Evolutionary conservation across 495 filamentous ascomycete species (phyloP).

Genomic region (Aspergillus sclerotioniger): DNA sequence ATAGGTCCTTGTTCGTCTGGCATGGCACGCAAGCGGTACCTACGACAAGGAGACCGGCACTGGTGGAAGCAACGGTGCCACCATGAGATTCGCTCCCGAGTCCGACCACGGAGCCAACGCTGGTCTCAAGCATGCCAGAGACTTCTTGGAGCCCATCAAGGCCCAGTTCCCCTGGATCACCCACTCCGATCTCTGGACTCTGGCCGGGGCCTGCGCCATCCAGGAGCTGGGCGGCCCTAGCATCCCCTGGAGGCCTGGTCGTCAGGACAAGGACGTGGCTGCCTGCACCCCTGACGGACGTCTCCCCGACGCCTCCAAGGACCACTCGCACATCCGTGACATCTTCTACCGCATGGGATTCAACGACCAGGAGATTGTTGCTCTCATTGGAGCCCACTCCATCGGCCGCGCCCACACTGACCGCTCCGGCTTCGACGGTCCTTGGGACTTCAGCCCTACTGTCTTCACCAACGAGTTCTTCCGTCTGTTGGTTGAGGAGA

Average conservation of each 20-base stretch:
- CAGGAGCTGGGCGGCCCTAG: conserved; percentile 92
- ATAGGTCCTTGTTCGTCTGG: conserved; percentile 71
- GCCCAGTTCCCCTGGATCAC: conserved; percentile 89
- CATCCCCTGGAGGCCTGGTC: conserved; percentile 89
- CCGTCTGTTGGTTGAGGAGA: conserved; percentile 82
- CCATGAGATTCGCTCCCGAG: conserved; percentile 96
- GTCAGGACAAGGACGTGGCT: conserved; percentile 74
- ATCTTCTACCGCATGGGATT: conserved; percentile 99
- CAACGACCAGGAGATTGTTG: conserved; percentile 95
- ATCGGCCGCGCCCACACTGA: conserved; percentile 89
- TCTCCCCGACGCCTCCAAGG: conserved; percentile 85
- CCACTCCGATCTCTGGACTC: conserved; percentile 96
- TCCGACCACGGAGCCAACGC: conserved; percentile 91
- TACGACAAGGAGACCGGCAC: conserved; percentile 88
- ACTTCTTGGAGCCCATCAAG: conserved; percentile 91
- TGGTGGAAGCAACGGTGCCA: conserved; percentile 93
- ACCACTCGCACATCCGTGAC: conserved; percentile 76
- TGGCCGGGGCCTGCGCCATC: conserved; percentile 79
- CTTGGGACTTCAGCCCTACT: conserved; percentile 96
- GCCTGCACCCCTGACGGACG: conserved; percentile 94
- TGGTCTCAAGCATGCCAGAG: conserved; percentile 80
- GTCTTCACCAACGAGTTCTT: conserved; percentile 94
- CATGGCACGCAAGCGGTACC: conserved; percentile 85
- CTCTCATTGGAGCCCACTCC: conserved; percentile 85
- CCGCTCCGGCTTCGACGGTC: conserved; percentile 84